Conservation (phyloP, 202 grass and related monocot species). For the Alloteropsis angusta region DNA sequence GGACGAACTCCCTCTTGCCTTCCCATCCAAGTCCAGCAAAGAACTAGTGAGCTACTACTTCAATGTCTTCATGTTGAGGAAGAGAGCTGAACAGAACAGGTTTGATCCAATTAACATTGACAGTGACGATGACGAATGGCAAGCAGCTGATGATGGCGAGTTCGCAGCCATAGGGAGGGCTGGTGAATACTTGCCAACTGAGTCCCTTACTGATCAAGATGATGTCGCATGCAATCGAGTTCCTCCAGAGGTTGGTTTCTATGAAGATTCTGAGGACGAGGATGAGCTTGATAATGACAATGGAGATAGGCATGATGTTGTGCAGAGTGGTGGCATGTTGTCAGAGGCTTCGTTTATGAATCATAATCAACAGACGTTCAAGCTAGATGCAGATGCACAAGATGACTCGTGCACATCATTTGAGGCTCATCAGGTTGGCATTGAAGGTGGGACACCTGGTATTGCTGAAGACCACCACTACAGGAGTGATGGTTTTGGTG, state of each 20-base stretch:
- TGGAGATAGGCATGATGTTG: constrained; percentile 8
- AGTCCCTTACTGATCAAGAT: constrained; percentile 55
- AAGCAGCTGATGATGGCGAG: constrained; percentile 40
- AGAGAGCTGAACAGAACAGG: constrained; percentile 75
- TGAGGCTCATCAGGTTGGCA: constrained; percentile 43
- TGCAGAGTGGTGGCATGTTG: background rate
- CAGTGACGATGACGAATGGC: constrained; percentile 89
- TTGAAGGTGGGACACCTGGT: constrained; percentile 13
- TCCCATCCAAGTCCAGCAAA: constrained; percentile 52
- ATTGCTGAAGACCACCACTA: constrained; percentile 23
- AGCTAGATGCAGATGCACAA: constrained; percentile 42
- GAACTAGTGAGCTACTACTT: constrained; percentile 82
- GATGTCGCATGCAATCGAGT: constrained; percentile 35
- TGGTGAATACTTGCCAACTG: constrained; percentile 54
- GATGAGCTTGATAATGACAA: constrained; percentile 18
- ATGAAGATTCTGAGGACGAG: constrained; percentile 38
- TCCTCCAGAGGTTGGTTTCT: constrained; percentile 4
- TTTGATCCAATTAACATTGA: constrained; percentile 61
- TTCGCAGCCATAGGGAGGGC: constrained; percentile 12
- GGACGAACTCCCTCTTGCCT: constrained; percentile 56
- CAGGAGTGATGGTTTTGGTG: constrained; percentile 14
- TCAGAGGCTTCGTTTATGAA: constrained; percentile 24
- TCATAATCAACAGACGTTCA: constrained; percentile 9
- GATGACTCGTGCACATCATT: constrained; percentile 78
- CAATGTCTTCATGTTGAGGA: constrained; percentile 84